A percentile compares a stretch with the other conserved stretches of the same genome.
phyloP scores from a whole-genome alignment of 495 filamentous ascomycete genomes.

The Aspergillus sparsus region DNA sequence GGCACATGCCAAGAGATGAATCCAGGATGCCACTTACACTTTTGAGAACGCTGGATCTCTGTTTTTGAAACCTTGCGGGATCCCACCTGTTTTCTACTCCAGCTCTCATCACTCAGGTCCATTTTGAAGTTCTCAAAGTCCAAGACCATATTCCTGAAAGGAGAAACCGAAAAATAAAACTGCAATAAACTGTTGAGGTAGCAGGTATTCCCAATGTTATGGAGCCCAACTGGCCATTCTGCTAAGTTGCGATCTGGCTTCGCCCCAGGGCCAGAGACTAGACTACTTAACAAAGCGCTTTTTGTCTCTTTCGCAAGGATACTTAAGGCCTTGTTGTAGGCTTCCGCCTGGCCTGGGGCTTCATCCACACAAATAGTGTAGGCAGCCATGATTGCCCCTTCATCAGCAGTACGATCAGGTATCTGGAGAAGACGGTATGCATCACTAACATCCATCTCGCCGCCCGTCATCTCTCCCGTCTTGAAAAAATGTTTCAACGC shows the following conservation, averaged over 20 bases:
- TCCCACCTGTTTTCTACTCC: constrained; percentile 67
- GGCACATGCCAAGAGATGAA: background rate
- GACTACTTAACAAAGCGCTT: constrained; percentile 43
- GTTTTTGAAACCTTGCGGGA: constrained; percentile 56
- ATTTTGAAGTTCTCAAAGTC: constrained; percentile 68
- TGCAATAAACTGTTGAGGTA: constrained; percentile 97
- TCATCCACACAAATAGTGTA: constrained; percentile 54
- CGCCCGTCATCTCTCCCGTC: constrained; percentile 52
- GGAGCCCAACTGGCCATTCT: constrained; percentile 76
- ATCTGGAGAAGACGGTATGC: constrained; percentile 60
- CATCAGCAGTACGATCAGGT: constrained; percentile 51
- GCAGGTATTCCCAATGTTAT: constrained; percentile 95
- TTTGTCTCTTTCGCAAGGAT: constrained; percentile 53
- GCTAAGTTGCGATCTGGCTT: constrained; percentile 38
- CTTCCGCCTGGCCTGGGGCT: constrained; percentile 47
- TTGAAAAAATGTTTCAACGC: constrained; percentile 55
- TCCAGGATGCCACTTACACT: constrained; percentile 56
- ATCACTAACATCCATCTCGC: constrained; percentile 58
- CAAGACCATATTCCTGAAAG: constrained; percentile 78
- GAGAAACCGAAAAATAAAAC: constrained; percentile 87
- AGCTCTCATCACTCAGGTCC: constrained; percentile 58
- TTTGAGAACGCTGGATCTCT: constrained; percentile 67
- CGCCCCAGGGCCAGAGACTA: constrained; percentile 35
- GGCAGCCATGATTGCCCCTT: constrained; percentile 51
- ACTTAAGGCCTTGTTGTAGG: constrained; percentile 50